Evolutionary conservation across 2,329 filamentous ascomycete species (phyloP).

Genomic region (Pyrenophora seminiperda): DNA sequence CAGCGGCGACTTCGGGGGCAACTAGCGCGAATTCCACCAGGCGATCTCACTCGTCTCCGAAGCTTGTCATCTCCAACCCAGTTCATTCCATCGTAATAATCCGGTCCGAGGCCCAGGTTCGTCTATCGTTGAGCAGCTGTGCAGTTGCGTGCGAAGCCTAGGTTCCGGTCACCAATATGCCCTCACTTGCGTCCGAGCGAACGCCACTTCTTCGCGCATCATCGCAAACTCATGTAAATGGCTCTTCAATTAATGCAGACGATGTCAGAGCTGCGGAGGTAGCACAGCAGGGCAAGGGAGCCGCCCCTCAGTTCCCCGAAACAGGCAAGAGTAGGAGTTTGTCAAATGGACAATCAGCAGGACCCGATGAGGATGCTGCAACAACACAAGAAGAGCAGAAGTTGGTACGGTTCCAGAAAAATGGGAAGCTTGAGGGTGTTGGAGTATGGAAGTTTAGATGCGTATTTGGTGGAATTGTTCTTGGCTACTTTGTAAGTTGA

Average conservation of each 20-base stretch:
- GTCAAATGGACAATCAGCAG: slow-evolving; percentile 33
- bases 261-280: slow-evolving; percentile 28
- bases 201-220: slow-evolving; percentile 39
- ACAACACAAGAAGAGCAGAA: slow-evolving; percentile 27
- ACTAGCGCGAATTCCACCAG: slow-evolving; percentile 12
- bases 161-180: slow-evolving; percentile 19
- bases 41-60: neutral
- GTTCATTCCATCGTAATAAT: neutral
- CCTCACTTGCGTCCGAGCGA: slow-evolving; percentile 32
- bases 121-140: neutral
- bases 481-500: slow-evolving; percentile 47
- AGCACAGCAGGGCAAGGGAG: slow-evolving; percentile 30
- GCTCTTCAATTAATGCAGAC: slow-evolving; percentile 30
- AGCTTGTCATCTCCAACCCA: slow-evolving; percentile 2
- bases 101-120: neutral
- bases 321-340: slow-evolving; percentile 30
- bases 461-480: slow-evolving; percentile 46
- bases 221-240: slow-evolving; percentile 20
- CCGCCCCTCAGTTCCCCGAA: slow-evolving; percentile 29
- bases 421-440: slow-evolving; percentile 42
- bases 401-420: slow-evolving; percentile 33
- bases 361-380: slow-evolving; percentile 27
- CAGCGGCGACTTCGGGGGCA: slow-evolving; percentile 22
- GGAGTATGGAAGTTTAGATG: slow-evolving; percentile 43
- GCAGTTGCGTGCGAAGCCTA: neutral